Base-by-base conservation (phyloP, 2,329 filamentous ascomycete species). In the Bipolaris gigantea region DNA sequence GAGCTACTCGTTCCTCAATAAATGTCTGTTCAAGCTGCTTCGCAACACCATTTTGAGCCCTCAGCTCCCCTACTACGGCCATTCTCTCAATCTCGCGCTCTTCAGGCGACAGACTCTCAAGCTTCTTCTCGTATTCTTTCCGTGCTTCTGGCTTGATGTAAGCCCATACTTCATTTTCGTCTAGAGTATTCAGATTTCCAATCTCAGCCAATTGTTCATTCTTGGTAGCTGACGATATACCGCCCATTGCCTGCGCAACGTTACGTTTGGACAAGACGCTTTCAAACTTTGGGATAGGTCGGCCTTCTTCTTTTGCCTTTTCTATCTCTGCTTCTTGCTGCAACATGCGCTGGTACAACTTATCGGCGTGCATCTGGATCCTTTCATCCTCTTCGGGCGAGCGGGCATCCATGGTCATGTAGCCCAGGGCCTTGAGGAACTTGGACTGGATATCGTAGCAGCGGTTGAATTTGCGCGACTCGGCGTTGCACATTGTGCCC, bases 361-460 rank as follows among this genome's bases (percentile, higher is more conserved):
- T 85, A 77, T 99, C 94, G 55, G 93, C 93, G 73, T 97, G 92
- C 87, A 97, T 90, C 76, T 97, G 94, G 57, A 99, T 78, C 55
- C 53, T 91, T 63, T 88, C 85, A 73, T 97, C 92, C 65, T 96
- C 89, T 47, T 89, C 82, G 27, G 86, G 82, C 0, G 81, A 77
- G 8, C 87, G 79, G 19, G 86, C 83, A 40, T 88, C 83, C 57
- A 84, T 79, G 23, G 84, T 85, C 7, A 95, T 83, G 72, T 97
- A 97, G 4, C 94, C 94, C 16, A 99, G 77, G 1, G 92, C 92
- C 75, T 93, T 92, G 25, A 99, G 78, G 64, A 99, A 92, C 73
- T 93, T 89, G 84, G 85, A 86, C 77, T 99, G 94, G 79, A 92
- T 92, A 49, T 83, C 87, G 73, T 94, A 96, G 78, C 94, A 99